A percentile compares a stretch with the other conserved stretches of the same genome.
phyloP scores from a whole-genome alignment of 352 stramenopile genomes.

The Phytophthora ramorum region DNA sequence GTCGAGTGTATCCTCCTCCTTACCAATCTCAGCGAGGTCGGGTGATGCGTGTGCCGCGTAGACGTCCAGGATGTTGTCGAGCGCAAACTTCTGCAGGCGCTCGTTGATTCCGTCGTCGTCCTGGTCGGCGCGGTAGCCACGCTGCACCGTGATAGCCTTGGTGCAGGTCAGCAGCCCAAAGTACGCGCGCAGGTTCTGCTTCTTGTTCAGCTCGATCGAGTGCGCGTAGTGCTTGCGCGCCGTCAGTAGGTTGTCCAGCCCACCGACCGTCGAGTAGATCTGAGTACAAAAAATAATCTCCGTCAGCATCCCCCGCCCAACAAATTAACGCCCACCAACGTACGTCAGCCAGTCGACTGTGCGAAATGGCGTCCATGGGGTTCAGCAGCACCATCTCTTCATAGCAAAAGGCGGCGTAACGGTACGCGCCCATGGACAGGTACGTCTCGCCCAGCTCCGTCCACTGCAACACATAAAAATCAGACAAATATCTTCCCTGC shows the following conservation, averaged over 20 bases:
- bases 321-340: constrained; percentile 6
- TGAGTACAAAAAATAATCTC: constrained; percentile 11
- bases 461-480: constrained; percentile 47
- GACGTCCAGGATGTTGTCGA: constrained; percentile 47
- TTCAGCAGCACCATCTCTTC: constrained; percentile 79
- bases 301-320: no score
- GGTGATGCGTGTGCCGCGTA: constrained; percentile 46
- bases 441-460: constrained; percentile 69
- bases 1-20: neutral
- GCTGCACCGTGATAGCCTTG: constrained; percentile 55
- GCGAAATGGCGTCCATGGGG: constrained; percentile 68
- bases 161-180: constrained; percentile 63
- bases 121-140: constrained; percentile 48
- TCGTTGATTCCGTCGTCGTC: constrained; percentile 67
- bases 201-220: constrained; percentile 73
- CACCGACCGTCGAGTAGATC: constrained; percentile 73
- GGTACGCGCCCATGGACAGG: constrained; percentile 55
- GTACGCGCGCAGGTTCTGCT: constrained; percentile 60
- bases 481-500: neutral
- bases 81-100: constrained; percentile 59
- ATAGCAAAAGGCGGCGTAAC: constrained; percentile 75
- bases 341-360: constrained; percentile 69
- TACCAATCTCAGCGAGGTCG: constrained; percentile 57
- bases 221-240: constrained; percentile 78
- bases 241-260: constrained; percentile 61